Conservation (phyloP, 495 filamentous ascomycete genomes). For the Aspergillus campestris region DNA sequence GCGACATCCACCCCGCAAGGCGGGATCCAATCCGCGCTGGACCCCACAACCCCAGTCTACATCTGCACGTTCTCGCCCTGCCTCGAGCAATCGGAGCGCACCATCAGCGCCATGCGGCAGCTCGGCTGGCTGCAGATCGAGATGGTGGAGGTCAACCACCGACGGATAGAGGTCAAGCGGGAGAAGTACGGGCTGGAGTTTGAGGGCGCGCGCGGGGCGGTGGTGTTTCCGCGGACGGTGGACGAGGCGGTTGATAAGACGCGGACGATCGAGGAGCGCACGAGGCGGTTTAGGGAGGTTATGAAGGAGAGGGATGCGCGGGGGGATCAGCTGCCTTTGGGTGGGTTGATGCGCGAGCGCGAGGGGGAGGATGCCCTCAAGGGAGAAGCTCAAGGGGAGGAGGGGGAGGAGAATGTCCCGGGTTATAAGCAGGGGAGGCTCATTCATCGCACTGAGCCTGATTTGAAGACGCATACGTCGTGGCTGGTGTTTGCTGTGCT, state of each 20-base stretch:
- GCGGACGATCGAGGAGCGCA: conserved; percentile 60
- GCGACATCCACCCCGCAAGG: no score
- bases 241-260: conserved; percentile 67
- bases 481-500: conserved; percentile 92
- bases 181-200: conserved; percentile 63
- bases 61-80: conserved; percentile 95
- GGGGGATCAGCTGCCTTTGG: no score
- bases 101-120: conserved; percentile 66
- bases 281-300: conserved; percentile 45
- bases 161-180: conserved; percentile 69
- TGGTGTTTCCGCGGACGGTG: conserved; percentile 55
- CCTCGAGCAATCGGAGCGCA: conserved; percentile 87
- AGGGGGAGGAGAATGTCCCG: conserved; percentile 8
- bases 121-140: conserved; percentile 84
- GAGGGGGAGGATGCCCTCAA: conserved; percentile 5
- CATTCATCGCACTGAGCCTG: conserved; percentile 69
- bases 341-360: not conserved
- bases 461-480: conserved; percentile 89
- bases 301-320: conserved; percentile 3
- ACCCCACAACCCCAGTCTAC: conserved; percentile 54
- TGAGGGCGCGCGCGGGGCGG: conserved; percentile 51
- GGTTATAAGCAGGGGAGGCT: conserved; percentile 59
- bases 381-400: conserved; percentile 12
- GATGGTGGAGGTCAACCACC: conserved; percentile 79
- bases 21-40: conserved; percentile 51